Conservation (phyloP, 2,329 filamentous ascomycete species). For the Paecilomyces formosus region DNA sequence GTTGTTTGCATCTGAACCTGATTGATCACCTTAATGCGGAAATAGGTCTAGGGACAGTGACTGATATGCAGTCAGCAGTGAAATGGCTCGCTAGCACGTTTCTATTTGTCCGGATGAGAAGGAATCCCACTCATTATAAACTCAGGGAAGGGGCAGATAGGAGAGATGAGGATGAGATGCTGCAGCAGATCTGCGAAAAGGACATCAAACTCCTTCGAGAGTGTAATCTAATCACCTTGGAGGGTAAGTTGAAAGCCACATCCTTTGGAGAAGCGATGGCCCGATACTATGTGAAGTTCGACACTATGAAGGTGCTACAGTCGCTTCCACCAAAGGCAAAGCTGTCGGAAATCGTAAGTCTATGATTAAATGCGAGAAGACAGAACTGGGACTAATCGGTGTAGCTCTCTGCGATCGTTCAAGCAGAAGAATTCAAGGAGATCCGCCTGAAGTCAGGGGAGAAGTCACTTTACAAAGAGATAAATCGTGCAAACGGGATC, state of each 20-base stretch:
- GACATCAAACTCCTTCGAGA: slow-evolving; percentile 60
- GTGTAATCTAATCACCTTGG: slow-evolving; percentile 47
- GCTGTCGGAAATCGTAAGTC: slow-evolving; percentile 60
- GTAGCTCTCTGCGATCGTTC: slow-evolving; percentile 59
- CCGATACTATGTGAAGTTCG: slow-evolving; percentile 69
- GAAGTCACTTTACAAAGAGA: slow-evolving; percentile 59
- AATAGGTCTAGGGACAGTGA: slow-evolving; percentile 67
- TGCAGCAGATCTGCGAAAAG: slow-evolving; percentile 64
- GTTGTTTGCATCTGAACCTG: slow-evolving; percentile 68
- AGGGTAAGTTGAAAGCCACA: slow-evolving; percentile 52
- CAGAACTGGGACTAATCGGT: slow-evolving; percentile 3
- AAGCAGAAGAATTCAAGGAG: slow-evolving; percentile 66
- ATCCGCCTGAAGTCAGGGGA: slow-evolving; percentile 65
- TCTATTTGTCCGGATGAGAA: slow-evolving; percentile 63
- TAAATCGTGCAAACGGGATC: slow-evolving; percentile 63
- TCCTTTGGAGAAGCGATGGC: slow-evolving; percentile 76
- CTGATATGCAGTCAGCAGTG: slow-evolving; percentile 56
- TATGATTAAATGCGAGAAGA: background rate
- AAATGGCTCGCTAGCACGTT: slow-evolving; percentile 73
- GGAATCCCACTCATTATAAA: slow-evolving; percentile 65
- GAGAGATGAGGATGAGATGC: slow-evolving; percentile 52
- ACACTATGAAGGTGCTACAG: slow-evolving; percentile 68
- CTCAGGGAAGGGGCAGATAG: slow-evolving; percentile 48
- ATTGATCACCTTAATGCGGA: slow-evolving; percentile 82
- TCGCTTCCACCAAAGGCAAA: slow-evolving; percentile 53